phyloP scores from a whole-genome alignment of 495 filamentous ascomycete genomes.

The Trichoderma virens region DNA sequence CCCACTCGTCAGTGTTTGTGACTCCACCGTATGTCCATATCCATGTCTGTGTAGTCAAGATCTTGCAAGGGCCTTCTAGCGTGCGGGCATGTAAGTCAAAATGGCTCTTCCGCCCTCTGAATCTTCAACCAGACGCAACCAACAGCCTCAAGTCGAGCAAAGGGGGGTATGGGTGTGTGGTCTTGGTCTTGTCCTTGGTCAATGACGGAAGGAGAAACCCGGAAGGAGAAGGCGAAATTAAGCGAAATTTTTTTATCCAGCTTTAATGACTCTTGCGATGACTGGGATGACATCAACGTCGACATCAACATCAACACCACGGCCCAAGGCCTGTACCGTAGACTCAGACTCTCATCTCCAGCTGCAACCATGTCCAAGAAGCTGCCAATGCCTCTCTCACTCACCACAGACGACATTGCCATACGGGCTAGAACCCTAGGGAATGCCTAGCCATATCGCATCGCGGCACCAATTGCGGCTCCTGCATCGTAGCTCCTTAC shows the following conservation, averaged over 20 bases:
- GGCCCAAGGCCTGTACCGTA: too few species aligned
- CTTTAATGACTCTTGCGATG: too few species aligned
- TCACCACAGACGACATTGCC: too few species aligned
- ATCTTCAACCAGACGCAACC: not conserved
- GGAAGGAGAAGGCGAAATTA: not conserved
- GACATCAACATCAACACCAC: too few species aligned
- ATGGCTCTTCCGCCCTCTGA: not conserved
- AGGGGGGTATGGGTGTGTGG: not conserved
- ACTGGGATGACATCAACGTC: too few species aligned
- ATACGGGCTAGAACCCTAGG: not conserved
- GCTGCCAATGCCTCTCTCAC: too few species aligned
- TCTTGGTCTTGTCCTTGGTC: too few species aligned
- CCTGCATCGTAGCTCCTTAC: not conserved
- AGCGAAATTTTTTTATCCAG: not conserved
- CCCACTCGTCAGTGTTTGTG: not conserved
- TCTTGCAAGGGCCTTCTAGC: not conserved
- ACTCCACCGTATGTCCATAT: not conserved
- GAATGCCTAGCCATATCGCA: not conserved
- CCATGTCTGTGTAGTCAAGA: not conserved
- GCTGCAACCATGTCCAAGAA: too few species aligned
- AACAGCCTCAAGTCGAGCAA: not conserved
- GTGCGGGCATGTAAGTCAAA: not conserved
- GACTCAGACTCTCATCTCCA: too few species aligned
- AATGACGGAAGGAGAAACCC: not conserved
- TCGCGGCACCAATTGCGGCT: constrained; percentile 4